Evolutionary conservation across 1,284 basidiomycete genomes (phyloP).

Genomic region (Cystobasidiaceae sp.): DNA sequence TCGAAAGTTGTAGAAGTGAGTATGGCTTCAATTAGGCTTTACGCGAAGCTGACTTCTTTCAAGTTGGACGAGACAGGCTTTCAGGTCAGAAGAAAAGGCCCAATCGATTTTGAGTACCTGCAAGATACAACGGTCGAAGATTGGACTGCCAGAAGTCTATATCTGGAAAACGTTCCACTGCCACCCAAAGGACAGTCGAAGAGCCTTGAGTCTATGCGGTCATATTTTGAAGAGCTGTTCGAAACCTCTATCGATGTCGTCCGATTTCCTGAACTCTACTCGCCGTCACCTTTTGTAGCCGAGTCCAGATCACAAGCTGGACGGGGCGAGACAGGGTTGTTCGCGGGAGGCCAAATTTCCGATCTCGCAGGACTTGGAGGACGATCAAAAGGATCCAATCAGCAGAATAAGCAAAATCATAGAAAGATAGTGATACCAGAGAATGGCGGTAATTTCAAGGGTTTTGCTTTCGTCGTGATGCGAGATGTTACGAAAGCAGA

Average conservation of each 20-base stretch:
- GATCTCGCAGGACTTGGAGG: constrained; percentile 2
- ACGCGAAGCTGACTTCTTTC: not conserved
- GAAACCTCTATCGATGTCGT: not conserved
- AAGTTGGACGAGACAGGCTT: constrained; percentile 36
- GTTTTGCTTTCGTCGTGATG: constrained; percentile 37
- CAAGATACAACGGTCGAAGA: constrained; percentile 15
- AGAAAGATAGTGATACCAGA: constrained; percentile 30
- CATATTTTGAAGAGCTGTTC: constrained; percentile 6
- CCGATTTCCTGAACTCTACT: constrained; percentile 17
- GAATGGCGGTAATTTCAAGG: constrained; percentile 40
- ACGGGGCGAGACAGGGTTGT: too few relatives aligned
- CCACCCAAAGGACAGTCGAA: not conserved
- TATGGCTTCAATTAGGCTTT: not conserved
- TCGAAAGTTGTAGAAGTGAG: constrained; percentile 34
- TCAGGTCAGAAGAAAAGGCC: constrained; percentile 21
- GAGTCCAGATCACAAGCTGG: too few relatives aligned
- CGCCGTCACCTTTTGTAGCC: too few relatives aligned
- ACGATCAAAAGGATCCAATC: not conserved
- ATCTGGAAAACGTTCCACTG: constrained; percentile 29
- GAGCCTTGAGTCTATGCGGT: not conserved
- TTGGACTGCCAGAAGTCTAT: constrained; percentile 34
- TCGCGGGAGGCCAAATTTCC: not conserved
- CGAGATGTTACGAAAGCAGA: constrained; percentile 23
- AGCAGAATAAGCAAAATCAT: not conserved
- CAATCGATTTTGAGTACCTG: constrained; percentile 27